Evolutionary conservation across 225 moss, liverwort and hornwort genomes (phyloP), one percentile per base, ranked within the genome.

Genomic region (Polytrichum formosum): DNA sequence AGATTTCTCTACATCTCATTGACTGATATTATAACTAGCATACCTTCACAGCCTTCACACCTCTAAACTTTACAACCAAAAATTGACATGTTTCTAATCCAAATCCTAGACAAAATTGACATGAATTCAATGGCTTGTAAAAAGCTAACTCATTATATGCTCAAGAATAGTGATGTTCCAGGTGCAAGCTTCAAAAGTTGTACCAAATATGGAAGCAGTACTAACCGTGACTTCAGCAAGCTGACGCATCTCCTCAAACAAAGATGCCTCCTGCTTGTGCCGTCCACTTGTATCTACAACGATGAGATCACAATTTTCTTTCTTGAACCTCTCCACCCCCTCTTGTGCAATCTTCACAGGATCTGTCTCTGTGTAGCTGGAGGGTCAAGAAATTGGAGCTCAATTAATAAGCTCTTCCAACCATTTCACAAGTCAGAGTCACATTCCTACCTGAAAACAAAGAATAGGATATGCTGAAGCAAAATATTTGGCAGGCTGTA

Each of bases 221-320:
- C 85, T 82, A 75, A 91, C 91, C 59, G 90, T 76, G 75, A 91
- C 93, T 90, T 93, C 93, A 59, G 85, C 88, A 65, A 95, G 90
- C 84, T 95, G 93, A 73, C 91, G 83, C 95, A 95, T 93, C 79
- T 95, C 93, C 88, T 95, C 95, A 75, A 95, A 95, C 53, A 95
- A 67, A 66, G 92, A 88, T 64, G 89, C 95, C 82, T 95, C 92
- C 81, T 95, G 95, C 78, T 92, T 93, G 67, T 91, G 95, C 30
- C 92, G 89, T 35, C 95, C 95, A 78, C 95, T 91, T 26, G 92
- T 95, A 79, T 95, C 95, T 67, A 95, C 95, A 76, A 95, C 82
- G n/a, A 95, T 93, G 29, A 95, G 75, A 66, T 95, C 95, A 35
- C 88, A 92, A n/a, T 88, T 85, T 68, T 92, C 90, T 62, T 95